phyloP scores from a whole-genome alignment of 495 filamentous ascomycete genomes.

The Aspergillus baeticus region DNA sequence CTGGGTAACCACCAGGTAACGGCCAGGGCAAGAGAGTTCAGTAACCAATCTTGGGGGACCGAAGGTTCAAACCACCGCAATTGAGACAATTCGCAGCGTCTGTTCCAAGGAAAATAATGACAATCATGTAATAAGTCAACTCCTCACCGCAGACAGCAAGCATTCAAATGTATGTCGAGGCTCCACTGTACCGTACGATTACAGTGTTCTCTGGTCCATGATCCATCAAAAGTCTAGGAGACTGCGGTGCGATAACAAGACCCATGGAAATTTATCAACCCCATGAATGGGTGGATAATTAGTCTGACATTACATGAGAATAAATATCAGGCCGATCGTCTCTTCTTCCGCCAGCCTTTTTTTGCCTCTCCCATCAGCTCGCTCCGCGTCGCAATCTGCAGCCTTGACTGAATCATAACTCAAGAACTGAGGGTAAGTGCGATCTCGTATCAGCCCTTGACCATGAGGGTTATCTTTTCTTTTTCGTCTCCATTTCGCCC shows the following conservation, averaged over 20 bases:
- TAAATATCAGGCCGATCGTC: background rate
- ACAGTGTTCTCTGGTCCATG: no score
- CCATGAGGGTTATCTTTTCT: background rate
- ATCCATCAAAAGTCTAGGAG: no score
- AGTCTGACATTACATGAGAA: background rate
- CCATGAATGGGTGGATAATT: no score
- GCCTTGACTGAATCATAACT: no score
- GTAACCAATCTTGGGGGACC: background rate
- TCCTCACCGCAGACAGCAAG: constrained; percentile 9
- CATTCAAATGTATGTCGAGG: constrained; percentile 2
- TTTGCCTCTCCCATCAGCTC: background rate
- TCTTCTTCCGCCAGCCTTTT: background rate
- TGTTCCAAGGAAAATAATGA: background rate
- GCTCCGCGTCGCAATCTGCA: background rate
- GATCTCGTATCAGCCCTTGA: background rate
- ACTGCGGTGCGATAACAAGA: constrained; percentile 14
- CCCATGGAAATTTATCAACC: no score
- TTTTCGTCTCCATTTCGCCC: background rate
- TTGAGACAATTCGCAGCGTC: no score
- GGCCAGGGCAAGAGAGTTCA: background rate
- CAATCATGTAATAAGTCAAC: background rate
- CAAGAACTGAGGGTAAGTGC: background rate
- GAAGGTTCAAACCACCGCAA: background rate
- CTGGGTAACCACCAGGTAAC: constrained; percentile 14
- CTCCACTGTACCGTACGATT: constrained; percentile 22